These are phyloP conservation scores for Tetraselmis chui DNA, from an alignment of 139 green algal genomes.

Conservation along the genomic window DNA sequence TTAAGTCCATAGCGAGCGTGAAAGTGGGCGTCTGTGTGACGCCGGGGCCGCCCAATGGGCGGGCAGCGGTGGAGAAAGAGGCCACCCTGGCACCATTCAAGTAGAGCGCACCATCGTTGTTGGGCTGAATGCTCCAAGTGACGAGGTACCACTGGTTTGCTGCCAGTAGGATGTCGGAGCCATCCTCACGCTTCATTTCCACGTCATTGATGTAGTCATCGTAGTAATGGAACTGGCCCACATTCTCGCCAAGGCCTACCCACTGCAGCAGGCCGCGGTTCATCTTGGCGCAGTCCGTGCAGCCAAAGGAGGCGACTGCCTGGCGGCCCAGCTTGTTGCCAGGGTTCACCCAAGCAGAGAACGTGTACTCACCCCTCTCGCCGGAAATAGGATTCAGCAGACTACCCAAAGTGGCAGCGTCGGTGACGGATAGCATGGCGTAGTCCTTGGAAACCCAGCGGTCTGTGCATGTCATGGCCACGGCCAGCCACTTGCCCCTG, in stretches of 20 bases:
- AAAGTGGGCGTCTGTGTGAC: constrained; percentile 10
- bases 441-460: constrained; percentile 23
- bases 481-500: constrained; percentile 20
- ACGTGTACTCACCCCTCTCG: constrained; percentile 8
- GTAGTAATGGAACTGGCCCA: constrained; percentile 34
- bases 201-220: constrained; percentile 32
- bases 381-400: constrained; percentile 1
- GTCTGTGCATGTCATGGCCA: constrained; percentile 21
- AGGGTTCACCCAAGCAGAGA: constrained; percentile 20
- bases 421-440: background rate
- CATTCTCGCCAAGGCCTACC: constrained; percentile 9
- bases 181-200: constrained; percentile 14
- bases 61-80: constrained; percentile 13
- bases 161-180: constrained; percentile 13
- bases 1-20: constrained; percentile 22
- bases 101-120: constrained; percentile 24
- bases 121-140: constrained; percentile 7
- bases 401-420: constrained; percentile 1
- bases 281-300: background rate
- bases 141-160: constrained; percentile 15
- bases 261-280: constrained; percentile 29
- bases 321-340: constrained; percentile 17
- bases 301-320: constrained; percentile 23
- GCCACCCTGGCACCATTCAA: constrained; percentile 12
- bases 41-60: constrained; percentile 1